Conservation (phyloP, 257 asterid species). For the Solanum habrochaites region DNA sequence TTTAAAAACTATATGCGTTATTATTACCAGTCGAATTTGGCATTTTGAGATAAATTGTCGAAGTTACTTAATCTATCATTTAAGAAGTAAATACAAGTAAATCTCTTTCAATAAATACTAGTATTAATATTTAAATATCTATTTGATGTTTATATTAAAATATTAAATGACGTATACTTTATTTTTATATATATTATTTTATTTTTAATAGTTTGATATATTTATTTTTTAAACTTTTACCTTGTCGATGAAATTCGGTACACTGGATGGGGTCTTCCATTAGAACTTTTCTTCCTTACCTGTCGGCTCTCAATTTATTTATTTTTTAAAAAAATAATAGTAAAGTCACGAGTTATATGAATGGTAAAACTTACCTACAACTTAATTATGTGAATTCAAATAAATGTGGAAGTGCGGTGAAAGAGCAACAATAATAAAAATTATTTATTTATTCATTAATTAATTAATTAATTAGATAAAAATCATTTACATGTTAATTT, state of each 20-base stretch:
- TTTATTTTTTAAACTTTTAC: background rate
- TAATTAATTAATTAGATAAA: no score
- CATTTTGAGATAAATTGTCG: background rate
- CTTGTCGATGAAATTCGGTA: no score
- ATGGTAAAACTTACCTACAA: background rate
- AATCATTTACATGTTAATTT: no score
- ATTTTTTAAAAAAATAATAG: background rate
- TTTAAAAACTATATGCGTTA: background rate
- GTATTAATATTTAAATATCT: background rate
- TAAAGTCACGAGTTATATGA: background rate
- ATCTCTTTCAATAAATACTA: background rate
- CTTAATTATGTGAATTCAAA: background rate
- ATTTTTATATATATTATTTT: no score
- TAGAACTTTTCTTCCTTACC: background rate
- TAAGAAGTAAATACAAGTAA: background rate
- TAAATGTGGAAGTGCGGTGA: background rate
- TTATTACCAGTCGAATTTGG: background rate
- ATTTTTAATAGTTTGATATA: background rate
- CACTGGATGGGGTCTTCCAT: background rate
- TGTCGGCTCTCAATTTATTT: background rate
- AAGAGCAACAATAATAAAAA: background rate
- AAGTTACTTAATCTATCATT: background rate
- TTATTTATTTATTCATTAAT: background rate
- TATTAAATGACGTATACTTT: rapidly evolving
- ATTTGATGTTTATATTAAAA: background rate